Base-by-base conservation (phyloP, 345 rosid species). In the Fremontodendron californicum region DNA sequence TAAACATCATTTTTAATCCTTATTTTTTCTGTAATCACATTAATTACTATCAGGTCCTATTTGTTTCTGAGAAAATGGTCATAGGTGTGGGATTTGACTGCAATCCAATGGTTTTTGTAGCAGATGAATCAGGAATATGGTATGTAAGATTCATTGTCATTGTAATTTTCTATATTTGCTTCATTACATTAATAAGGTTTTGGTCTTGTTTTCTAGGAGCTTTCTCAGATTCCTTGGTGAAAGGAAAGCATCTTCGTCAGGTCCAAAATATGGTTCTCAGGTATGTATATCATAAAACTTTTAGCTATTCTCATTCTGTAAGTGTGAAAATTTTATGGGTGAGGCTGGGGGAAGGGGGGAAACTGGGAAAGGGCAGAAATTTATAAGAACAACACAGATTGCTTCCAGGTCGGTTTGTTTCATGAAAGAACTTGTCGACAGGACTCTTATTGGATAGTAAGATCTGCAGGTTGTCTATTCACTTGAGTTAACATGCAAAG, bases 121-220 rank as follows among this genome's bases (percentile, higher is more conserved):
- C 99, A 70, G 99, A 93, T 90, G 94, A 96, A 82, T 89, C 93
- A 67, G 98, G 99, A 81, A 92, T 90, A 78, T 96, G 99, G 99
- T 96, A 82, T 52, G 85, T 71, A 57, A n/a, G 71, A 43, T 65
- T 76, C 74, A 10, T 25, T 54, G 19, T 39, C 27, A 40, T 12
- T n/a, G 11, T 45, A 25, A 9, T 9, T 69, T 19, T 78, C 21
- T 78, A 16, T 69, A 33, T 13, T 45, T 45, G 69, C 72, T 71
- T 66, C 16, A 70, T 21, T 65, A 49, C 10, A 40, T 33, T 74
- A 65, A 31, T 65, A 10, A 46, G 19, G 51, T 63, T 55, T 62
- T 79, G 52, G 39, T 69, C 65, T 49, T 77, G 66, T 37, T 78
- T 75, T 75, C 21, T 69, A 96, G 99, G 98, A 93, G 86, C 81